Base-by-base conservation (phyloP, 352 stramenopile species). In the Globisporangium carolinianum region DNA sequence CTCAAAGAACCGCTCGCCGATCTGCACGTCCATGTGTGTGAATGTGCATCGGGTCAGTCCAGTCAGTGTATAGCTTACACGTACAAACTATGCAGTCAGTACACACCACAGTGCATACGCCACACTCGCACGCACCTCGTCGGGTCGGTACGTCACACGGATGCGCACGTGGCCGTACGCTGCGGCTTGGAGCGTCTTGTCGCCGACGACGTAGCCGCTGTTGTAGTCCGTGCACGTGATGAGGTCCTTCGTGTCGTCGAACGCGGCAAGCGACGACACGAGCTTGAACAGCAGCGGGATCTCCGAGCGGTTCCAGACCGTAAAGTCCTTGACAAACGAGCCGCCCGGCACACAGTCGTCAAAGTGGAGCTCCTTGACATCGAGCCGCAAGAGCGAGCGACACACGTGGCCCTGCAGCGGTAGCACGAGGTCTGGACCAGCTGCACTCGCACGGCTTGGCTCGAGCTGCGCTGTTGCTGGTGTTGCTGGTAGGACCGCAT, bases 311-410 rank as follows among this genome's bases (percentile, higher is more conserved):
- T 95, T 95, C 86, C 86, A 95, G 14, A 95, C 82, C 2, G 86
- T 94, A 32, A 95, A 94, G 59, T 95, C 86, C 56, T 95, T 95
- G 6, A 94, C 86, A 47, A 94, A 95, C 17, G 86, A 92, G 0
- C 85, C 85, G 12, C 79, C 81, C 3, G 86, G 86, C 3, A 95
- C 81, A 32, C 86, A 95, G 62, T 94, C 86, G 39, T 95, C 86
- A 53, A 95, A 95, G 63, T 94, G 86, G 10, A 95, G 67, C 54
- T 95, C 86, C 60, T 94, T 92, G 35, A 94, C 77, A 61, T 95
- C 86, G 36, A 95, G 60, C 9, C 86, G 73, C 61, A 95, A 63
- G 37, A 95, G 47, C 10, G 86, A 95, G 9, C 85, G 84, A 60
- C 86, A 95, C 7, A 91, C 83, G 68, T 91, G 78, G 1, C 73